These are phyloP conservation scores for Aspergillus intermedius DNA, from an alignment of 2,329 filamentous ascomycete genomes.

Conservation along the genomic window DNA sequence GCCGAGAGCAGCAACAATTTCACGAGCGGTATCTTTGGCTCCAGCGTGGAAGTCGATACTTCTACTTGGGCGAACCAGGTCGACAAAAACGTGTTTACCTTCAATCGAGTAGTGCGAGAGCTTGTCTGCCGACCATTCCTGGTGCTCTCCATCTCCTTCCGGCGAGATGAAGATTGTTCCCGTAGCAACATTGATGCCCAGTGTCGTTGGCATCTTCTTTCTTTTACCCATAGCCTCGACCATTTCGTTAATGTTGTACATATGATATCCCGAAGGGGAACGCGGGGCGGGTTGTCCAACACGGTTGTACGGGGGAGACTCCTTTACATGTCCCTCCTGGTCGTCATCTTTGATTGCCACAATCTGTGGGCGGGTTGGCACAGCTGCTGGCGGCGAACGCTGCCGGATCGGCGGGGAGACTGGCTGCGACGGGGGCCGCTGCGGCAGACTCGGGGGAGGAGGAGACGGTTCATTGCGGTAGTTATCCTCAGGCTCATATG, in stretches of 20 bases:
- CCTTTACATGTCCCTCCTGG: conserved; percentile 35
- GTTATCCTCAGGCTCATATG: conserved; percentile 62
- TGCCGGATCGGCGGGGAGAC: conserved; percentile 52
- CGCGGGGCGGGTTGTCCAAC: conserved; percentile 44
- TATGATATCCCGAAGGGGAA: conserved; percentile 75
- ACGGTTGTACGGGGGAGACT: conserved; percentile 53
- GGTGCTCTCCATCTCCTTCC: conserved; percentile 73
- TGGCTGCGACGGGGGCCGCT: conserved; percentile 53
- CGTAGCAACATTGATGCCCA: conserved; percentile 86
- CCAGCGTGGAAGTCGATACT: conserved; percentile 96
- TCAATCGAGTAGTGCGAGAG: conserved; percentile 98
- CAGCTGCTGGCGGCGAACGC: conserved; percentile 51
- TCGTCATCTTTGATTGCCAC: conserved; percentile 35
- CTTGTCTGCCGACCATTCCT: conserved; percentile 91
- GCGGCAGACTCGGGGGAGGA: conserved; percentile 56
- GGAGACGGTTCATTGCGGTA: conserved; percentile 40
- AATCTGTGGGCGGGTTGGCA: conserved; percentile 34
- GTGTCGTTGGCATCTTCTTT: conserved; percentile 96
- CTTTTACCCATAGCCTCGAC: conserved; percentile 93
- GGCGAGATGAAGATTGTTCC: conserved; percentile 87
- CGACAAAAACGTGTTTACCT: conserved; percentile 95
- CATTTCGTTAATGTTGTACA: conserved; percentile 98
- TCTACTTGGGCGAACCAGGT: conserved; percentile 85
- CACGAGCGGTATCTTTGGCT: conserved; percentile 90
- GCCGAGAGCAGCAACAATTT: conserved; percentile 81